Base-by-base conservation (phyloP, 1,284 basidiomycete genomes). In the Irpex rosettiformis region DNA sequence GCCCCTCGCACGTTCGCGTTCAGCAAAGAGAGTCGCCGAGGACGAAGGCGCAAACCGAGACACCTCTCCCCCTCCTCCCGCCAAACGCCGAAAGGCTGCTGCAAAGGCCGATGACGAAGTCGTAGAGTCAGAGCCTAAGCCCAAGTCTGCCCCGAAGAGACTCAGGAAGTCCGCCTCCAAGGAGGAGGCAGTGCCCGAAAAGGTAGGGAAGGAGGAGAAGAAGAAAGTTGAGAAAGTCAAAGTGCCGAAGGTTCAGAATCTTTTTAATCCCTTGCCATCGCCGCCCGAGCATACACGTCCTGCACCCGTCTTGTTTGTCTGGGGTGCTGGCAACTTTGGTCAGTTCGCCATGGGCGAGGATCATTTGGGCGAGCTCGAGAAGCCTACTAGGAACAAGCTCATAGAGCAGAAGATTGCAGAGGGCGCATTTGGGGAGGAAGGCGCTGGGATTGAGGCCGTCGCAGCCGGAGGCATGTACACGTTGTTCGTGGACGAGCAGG, bases 291-390 rank as follows among this genome's bases (percentile, higher is more conserved):
- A 79, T 56, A 13, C 54, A 10, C 78, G 85, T 52, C 88, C 88
- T 18, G 74, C 82, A 33, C 78, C 83, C 22, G 78, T 84, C 45
- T 75, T 93, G 10, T 93, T 93, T 64, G 85, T 84, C 3, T 95
- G 90, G 84, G 93, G 93, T n/a, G 80, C 85, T 25, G 93, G 92
- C 37, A 93, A 94, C 73, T 91, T 91, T 74, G 93, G 92, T 27
- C 93, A 95, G 70, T 89, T 94, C 67, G 93, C 93, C 24, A 81
- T 91, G 73, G 93, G 93, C 3, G 79, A 84, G 3, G 86, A 89
- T 64, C 69, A 78, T 43, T 74, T 92, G 42, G 84, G 77, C 58
- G 90, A 93, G 72, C 79, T 87, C 61, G 75, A 80, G 54, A 86
- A 85, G 63, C 92, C 92, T 4, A 86, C 81, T 67, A 77, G 85